Base-by-base conservation (phyloP, 306 rosid species). In the Ceratonia siliqua region DNA sequence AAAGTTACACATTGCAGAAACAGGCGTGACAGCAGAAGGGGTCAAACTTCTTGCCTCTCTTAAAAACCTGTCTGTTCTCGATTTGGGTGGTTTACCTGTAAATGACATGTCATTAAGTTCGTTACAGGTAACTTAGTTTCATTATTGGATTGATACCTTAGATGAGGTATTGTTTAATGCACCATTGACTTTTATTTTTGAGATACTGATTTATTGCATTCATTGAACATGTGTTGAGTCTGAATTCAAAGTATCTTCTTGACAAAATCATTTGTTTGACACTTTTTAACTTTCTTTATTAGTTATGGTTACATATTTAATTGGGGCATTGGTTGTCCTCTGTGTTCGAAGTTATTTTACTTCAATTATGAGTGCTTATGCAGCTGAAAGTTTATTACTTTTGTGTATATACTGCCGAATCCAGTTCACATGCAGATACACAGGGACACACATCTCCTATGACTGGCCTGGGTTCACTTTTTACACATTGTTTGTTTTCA, bases 21-120 rank as follows among this genome's bases (percentile, higher is more conserved):
- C 98, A 1, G 66, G 89, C 8, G 85, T 92, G 27, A 84, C 94
- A 5, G 86, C 87, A 12, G 53, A 87, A 39, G 98, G 96, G 46
- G 84, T 88, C 70, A 68, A 57, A 68, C 96, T 89, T 76, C 84
- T 94, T 28, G 72, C 93, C 61, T 84, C 87, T n/a, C 92, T 89
- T 62, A 48, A 46, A 69, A 78, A 78, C 72, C 82, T 94, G 87
- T 73, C 79, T 52, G 78, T 87, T 73, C 92, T 94, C 55, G 94
- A 91, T 77, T 85, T 91, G 81, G 98, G 98, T 58, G 98, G 97
- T 75, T 87, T 94, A 73, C 97, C 89, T 8, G 88, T 91, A 7
- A 92, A 93, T 72, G 97, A 94, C 74, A 74, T 15, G 21, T 61
- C 90, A 11, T 64, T 94, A 62, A 76, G 58, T 72, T 85, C 89